Conservation (phyloP, 2,329 filamentous ascomycete genomes). For the Verticillium tricorpus region DNA sequence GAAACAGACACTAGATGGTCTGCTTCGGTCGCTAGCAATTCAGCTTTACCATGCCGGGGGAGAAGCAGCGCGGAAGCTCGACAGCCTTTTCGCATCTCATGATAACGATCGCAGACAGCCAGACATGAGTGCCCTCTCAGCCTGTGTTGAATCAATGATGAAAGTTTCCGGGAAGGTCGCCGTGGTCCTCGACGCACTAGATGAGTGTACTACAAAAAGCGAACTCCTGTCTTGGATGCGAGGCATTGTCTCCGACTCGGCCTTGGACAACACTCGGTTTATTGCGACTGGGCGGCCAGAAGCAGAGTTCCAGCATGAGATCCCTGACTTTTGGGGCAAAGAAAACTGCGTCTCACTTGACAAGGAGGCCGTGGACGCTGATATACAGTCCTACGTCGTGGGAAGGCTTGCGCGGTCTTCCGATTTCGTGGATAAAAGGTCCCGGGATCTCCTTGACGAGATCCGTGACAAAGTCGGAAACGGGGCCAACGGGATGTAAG, state of each 20-base stretch:
- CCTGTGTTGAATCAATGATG: constrained; percentile 17
- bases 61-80: neutral
- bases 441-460: neutral
- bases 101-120: constrained; percentile 17
- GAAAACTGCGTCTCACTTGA: neutral
- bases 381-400: constrained; percentile 1
- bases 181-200: constrained; percentile 18
- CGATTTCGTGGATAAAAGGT: neutral
- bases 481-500: neutral
- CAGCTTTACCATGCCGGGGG: constrained; percentile 14
- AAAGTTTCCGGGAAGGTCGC: neutral
- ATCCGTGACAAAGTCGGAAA: neutral
- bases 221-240: constrained; percentile 15
- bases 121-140: constrained; percentile 16
- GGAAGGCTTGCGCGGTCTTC: neutral
- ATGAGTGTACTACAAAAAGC: constrained; percentile 14
- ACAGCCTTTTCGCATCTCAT: neutral
- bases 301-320: neutral
- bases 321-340: neutral
- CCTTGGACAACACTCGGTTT: constrained; percentile 2
- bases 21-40: constrained; percentile 13
- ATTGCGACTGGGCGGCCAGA: constrained; percentile 1
- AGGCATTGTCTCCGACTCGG: constrained; percentile 4
- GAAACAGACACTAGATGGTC: constrained; percentile 14
- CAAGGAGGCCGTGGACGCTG: neutral